Base-by-base conservation (phyloP, 345 rosid genomes). In the Dimocarpus longan region DNA sequence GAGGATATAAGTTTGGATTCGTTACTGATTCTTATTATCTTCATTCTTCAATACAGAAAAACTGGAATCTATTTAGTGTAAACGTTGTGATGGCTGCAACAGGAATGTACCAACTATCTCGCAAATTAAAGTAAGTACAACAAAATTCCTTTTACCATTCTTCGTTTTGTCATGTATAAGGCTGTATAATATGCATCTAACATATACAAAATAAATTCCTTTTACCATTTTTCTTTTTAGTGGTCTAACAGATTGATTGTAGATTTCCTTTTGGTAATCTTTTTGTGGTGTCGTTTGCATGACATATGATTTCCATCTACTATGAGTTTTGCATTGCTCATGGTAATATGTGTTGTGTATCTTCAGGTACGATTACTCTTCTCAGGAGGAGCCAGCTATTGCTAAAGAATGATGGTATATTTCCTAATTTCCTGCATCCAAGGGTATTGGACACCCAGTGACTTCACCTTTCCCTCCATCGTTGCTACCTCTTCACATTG, bases 61-160 rank as follows among this genome's bases (percentile, higher is more conserved):
- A 95, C 85, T 95, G 98, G 99, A 95, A 93, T 83, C 96, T 95
- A 68, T 90, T 92, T 62, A 88, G 97, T 46, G 98, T 94, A 70
- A 96, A 93, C 70, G 72, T 94, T 73, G 97, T 90, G 46, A 96
- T 91, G 97, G 94, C 94, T 2, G 91, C 87, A 71, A 94, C 99
- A 1, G 97, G 98, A 74, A 67, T 94, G 28, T 94, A 92, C 81
- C 99, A 96, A 84, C 91, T 96, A 68, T 22, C 90, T 8, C 95
- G 98, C 77, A 94, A 93, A 87, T 76, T 94, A 5, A 83, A 83
- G 99, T 93, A 85, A 90, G 97, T 74, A 77, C 10, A 67, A 39
- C 11, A 16, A 10, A 63, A 48, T 52, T 73, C 28, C 39, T 54
- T 19, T 68, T n/a, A 21, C 21, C 44, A 60, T 6, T 13, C 66